Conservation (phyloP, 108 stramenopile genomes). For the Cyclotella kingstonii region DNA sequence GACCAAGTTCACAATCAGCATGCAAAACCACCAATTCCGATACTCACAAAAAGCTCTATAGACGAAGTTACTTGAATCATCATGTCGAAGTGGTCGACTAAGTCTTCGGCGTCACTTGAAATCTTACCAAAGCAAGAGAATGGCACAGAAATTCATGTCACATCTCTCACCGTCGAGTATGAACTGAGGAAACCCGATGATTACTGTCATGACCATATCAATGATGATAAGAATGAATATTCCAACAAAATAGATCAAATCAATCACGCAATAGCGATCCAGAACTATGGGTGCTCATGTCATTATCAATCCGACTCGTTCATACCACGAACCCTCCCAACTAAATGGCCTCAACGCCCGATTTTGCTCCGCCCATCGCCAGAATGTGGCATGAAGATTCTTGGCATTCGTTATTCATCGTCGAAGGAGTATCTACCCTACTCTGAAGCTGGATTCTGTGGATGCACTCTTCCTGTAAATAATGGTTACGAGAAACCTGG, state of each 20-base stretch:
- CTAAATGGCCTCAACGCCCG: slow-evolving; percentile 59
- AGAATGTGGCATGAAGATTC: slow-evolving; percentile 46
- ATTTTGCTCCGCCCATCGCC: slow-evolving; percentile 67
- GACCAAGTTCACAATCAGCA: too few species aligned
- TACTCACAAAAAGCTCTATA: too few species aligned
- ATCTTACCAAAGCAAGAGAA: too few species aligned
- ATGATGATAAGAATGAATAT: background rate
- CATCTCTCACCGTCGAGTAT: too few species aligned
- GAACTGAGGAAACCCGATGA: too few species aligned
- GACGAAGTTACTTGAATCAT: too few species aligned
- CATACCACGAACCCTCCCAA: slow-evolving; percentile 24
- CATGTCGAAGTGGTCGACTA: too few species aligned
- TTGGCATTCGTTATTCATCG: slow-evolving; percentile 52
- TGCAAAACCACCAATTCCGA: too few species aligned
- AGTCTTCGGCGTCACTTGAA: too few species aligned
- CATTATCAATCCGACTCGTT: background rate
- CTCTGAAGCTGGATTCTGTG: slow-evolving; percentile 33
- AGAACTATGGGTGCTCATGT: background rate
- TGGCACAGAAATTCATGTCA: too few species aligned
- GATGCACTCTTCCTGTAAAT: slow-evolving; percentile 65
- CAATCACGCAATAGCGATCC: background rate
- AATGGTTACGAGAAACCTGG: slow-evolving; percentile 66
- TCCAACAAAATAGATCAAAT: background rate
- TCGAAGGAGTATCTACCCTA: slow-evolving; percentile 24
- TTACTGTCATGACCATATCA: too few species aligned